Evolutionary conservation across 257 asterid genomes (phyloP).

Genomic region (Datura wrightii): DNA sequence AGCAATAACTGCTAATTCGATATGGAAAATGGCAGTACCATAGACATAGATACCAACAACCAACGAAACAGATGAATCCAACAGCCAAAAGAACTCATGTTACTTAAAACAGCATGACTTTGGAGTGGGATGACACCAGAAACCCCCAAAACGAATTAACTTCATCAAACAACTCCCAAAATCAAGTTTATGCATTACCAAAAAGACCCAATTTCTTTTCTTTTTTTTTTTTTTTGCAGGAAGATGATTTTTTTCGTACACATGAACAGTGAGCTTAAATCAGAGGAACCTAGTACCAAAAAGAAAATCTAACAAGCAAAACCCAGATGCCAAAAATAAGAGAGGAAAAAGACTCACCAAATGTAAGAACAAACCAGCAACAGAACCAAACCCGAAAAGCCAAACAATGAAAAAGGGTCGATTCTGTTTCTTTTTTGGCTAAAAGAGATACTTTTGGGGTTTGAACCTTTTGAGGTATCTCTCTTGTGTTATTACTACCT

Average conservation of each 20-base stretch:
- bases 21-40: not conserved
- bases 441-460: not conserved
- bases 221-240: not conserved
- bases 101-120: not conserved
- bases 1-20: not conserved
- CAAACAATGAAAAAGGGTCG: not conserved
- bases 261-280: not conserved
- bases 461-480: not conserved
- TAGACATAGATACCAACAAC: not conserved
- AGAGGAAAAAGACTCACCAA: not conserved
- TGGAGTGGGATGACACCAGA: not conserved
- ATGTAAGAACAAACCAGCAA: not conserved
- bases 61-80: not conserved
- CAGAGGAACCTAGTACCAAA: not conserved
- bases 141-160: not conserved
- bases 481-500: not conserved
- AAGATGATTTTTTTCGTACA: not conserved
- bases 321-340: not conserved
- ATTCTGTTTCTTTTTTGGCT: not conserved
- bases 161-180: not conserved
- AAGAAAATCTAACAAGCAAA: not conserved
- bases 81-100: not conserved
- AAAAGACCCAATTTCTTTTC: too few species aligned
- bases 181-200: not conserved
- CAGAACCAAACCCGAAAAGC: not conserved